phyloP scores from a whole-genome alignment of 2,329 filamentous ascomycete genomes.

The Xylaria sp. region DNA sequence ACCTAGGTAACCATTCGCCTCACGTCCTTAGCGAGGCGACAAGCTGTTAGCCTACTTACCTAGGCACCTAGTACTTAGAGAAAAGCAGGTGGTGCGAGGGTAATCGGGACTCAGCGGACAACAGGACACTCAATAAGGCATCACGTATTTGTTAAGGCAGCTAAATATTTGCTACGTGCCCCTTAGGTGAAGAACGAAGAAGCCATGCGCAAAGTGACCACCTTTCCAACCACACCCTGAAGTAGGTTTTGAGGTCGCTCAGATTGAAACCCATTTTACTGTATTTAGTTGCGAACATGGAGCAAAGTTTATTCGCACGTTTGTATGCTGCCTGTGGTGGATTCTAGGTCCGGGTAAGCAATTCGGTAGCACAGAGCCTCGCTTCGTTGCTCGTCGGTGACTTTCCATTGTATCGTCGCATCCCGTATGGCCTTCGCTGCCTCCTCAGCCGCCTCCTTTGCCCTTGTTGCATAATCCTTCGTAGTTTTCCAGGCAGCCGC shows the following conservation, averaged over 20 bases:
- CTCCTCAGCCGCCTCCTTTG: conserved; percentile 7
- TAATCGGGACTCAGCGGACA: too few relatives aligned
- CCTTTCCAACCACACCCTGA: too few relatives aligned
- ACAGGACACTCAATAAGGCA: too few relatives aligned
- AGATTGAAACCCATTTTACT: background rate
- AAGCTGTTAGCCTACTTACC: too few relatives aligned
- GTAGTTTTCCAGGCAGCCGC: conserved; percentile 4
- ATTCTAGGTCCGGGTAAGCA: background rate
- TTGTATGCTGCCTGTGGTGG: background rate
- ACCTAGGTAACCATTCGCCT: background rate
- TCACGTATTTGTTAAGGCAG: too few relatives aligned
- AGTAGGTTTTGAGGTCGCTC: too few relatives aligned
- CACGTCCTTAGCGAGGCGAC: too few relatives aligned
- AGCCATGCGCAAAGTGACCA: too few relatives aligned
- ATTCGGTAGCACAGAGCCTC: conserved; percentile 16
- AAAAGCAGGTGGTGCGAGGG: too few relatives aligned
- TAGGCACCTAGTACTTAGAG: too few relatives aligned
- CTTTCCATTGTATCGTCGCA: conserved; percentile 17
- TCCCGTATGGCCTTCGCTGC: conserved; percentile 6
- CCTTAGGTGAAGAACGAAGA: too few relatives aligned
- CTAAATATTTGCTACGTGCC: too few relatives aligned
- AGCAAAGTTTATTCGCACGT: background rate
- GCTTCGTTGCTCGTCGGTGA: conserved; percentile 11
- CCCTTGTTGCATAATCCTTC: conserved; percentile 5
- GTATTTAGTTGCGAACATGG: background rate